Evolutionary conservation across 768 basidiomycete genomes (phyloP).

Genomic region (Boletales sp.): DNA sequence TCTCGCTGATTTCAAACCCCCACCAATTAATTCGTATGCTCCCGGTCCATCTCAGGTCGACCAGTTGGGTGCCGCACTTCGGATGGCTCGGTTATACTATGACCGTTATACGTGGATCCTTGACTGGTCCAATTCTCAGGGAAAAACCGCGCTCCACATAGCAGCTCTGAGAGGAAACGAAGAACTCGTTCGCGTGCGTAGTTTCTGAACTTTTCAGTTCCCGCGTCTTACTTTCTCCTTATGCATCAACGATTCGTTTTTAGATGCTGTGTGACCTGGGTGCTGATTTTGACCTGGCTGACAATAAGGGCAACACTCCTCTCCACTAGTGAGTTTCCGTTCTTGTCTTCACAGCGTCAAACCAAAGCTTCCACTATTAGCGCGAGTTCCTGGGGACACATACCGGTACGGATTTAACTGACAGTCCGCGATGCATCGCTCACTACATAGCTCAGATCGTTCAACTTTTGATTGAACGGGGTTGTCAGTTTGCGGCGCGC

Average conservation of each 20-base stretch:
- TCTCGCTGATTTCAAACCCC: constrained; percentile 77
- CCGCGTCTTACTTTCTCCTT: constrained; percentile 15
- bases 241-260: constrained; percentile 3
- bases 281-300: constrained; percentile 86
- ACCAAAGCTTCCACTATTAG: constrained; percentile 35
- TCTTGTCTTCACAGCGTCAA: background rate
- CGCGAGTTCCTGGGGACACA: constrained; percentile 85
- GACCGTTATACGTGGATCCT: constrained; percentile 84
- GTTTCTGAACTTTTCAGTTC: constrained; percentile 8
- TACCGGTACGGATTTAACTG: constrained; percentile 51
- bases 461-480: constrained; percentile 82
- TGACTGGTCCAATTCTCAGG: constrained; percentile 90
- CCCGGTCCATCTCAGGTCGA: constrained; percentile 52
- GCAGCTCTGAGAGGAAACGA: constrained; percentile 88
- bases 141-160: constrained; percentile 87
- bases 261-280: constrained; percentile 91
- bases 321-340: constrained; percentile 76
- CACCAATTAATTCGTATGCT: constrained; percentile 42
- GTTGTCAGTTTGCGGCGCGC: constrained; percentile 76
- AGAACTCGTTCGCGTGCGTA: constrained; percentile 76
- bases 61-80: constrained; percentile 65
- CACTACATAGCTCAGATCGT: constrained; percentile 51
- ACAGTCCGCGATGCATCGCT: constrained; percentile 6
- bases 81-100: constrained; percentile 85
- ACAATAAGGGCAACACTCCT: constrained; percentile 89